Conservation (phyloP, 2,329 filamentous ascomycete species). For the Hypoxylon sp. region DNA sequence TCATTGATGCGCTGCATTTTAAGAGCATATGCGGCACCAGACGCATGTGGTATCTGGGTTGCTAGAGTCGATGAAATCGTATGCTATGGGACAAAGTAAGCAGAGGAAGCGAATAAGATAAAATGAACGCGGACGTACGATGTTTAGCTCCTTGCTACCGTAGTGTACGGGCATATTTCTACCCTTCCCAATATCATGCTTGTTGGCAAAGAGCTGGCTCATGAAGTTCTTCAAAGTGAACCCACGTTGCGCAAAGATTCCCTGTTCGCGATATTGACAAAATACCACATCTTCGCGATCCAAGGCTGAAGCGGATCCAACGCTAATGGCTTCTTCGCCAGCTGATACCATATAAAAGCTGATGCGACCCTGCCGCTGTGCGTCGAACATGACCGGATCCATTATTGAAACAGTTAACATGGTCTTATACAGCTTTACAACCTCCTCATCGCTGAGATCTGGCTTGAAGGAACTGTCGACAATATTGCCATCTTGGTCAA, state of each 20-base stretch:
- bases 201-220: slow-evolving; percentile 93
- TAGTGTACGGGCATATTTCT: slow-evolving; percentile 99
- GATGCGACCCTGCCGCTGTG: slow-evolving; percentile 91
- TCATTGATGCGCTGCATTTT: slow-evolving; percentile 83
- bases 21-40: slow-evolving; percentile 87
- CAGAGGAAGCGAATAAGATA: not conserved
- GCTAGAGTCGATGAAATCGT: slow-evolving; percentile 88
- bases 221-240: slow-evolving; percentile 92
- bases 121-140: slow-evolving; percentile 65
- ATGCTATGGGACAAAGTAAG: slow-evolving; percentile 65
- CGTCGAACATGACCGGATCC: slow-evolving; percentile 98
- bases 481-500: slow-evolving; percentile 88
- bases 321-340: slow-evolving; percentile 92
- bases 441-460: slow-evolving; percentile 74
- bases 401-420: slow-evolving; percentile 83
- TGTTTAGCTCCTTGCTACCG: slow-evolving; percentile 84
- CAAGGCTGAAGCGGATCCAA: slow-evolving; percentile 88
- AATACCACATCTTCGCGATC: slow-evolving; percentile 90
- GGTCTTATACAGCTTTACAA: slow-evolving; percentile 71
- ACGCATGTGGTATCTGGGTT: slow-evolving; percentile 89
- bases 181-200: slow-evolving; percentile 81
- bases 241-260: slow-evolving; percentile 89
- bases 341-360: slow-evolving; percentile 98
- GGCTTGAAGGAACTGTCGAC: slow-evolving; percentile 79
- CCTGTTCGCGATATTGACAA: slow-evolving; percentile 93